These are phyloP conservation scores for Aeminium ludgeri DNA, from an alignment of 495 filamentous ascomycete genomes.

Conservation along the genomic window DNA sequence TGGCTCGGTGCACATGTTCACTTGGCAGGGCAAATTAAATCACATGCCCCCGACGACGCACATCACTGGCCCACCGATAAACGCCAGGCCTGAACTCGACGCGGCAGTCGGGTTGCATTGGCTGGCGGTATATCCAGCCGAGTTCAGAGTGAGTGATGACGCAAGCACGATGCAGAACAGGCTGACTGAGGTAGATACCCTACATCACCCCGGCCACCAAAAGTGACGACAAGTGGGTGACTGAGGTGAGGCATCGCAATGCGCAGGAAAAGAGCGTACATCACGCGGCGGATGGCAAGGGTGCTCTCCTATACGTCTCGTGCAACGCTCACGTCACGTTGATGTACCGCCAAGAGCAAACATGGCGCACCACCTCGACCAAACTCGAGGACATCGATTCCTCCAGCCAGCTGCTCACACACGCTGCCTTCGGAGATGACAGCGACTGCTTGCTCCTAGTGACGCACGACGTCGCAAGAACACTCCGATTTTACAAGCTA, in stretches of 20 bases:
- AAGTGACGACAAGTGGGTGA: conserved; percentile 3
- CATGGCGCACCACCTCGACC: conserved; percentile 44
- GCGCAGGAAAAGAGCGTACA: conserved; percentile 1
- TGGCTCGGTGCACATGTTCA: conserved; percentile 56
- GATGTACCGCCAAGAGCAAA: conserved; percentile 9
- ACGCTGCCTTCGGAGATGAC: conserved; percentile 63
- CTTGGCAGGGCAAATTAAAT: conserved; percentile 46
- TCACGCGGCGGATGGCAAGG: conserved; percentile 4
- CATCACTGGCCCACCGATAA: conserved; percentile 25
- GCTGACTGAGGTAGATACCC: conserved; percentile 4
- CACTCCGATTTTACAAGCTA: conserved; percentile 24
- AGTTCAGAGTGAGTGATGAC: conserved; percentile 28
- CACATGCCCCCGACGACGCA: conserved; percentile 38
- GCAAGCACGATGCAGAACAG: conserved; percentile 21
- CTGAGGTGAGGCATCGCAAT: background rate
- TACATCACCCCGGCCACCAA: conserved; percentile 25
- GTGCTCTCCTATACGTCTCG: conserved; percentile 4
- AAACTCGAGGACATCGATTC: conserved; percentile 54
- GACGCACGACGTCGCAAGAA: conserved; percentile 17
- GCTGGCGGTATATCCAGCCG: conserved; percentile 31
- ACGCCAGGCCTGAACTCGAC: conserved; percentile 43
- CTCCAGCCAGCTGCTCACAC: conserved; percentile 55
- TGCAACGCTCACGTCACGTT: conserved; percentile 3
- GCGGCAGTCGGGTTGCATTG: conserved; percentile 73
- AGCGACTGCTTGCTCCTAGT: conserved; percentile 26